phyloP scores from a whole-genome alignment of 164 flowering plant genomes.

The Buxus sempervirens region DNA sequence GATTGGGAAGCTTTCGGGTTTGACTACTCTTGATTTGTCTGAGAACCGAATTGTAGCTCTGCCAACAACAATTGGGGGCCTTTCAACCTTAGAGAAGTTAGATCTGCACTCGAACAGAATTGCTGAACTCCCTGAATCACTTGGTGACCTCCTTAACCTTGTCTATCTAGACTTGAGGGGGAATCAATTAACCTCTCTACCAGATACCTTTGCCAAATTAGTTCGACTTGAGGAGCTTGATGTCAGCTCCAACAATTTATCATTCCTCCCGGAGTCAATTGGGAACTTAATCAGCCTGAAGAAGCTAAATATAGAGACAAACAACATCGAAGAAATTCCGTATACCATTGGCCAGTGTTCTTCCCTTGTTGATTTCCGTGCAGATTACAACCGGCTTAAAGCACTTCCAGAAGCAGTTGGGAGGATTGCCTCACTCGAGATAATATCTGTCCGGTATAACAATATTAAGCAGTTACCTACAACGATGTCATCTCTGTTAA shows the following conservation, averaged over 20 bases:
- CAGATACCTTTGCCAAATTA: conserved; percentile 50
- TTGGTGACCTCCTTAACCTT: conserved; percentile 61
- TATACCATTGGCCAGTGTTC: conserved; percentile 66
- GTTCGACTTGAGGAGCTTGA: conserved; percentile 62
- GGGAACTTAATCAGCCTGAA: conserved; percentile 65
- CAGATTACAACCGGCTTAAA: conserved; percentile 77
- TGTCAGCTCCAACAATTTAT: conserved; percentile 58
- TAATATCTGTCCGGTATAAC: conserved; percentile 21
- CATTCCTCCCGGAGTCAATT: conserved; percentile 52
- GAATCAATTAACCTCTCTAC: conserved; percentile 57
- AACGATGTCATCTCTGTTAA: conserved; percentile 25
- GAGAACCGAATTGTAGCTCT: conserved; percentile 59
- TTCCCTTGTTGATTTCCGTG: conserved; percentile 67
- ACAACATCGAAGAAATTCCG: conserved; percentile 82
- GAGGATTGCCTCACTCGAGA: conserved; percentile 11
- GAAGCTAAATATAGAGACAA: conserved; percentile 61
- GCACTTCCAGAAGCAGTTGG: conserved; percentile 83
- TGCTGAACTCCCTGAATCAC: conserved; percentile 56
- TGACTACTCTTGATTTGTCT: conserved; percentile 65
- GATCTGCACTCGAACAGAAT: conserved; percentile 71
- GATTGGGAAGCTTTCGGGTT: conserved; percentile 62
- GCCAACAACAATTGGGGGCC: conserved; percentile 62
- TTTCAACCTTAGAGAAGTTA: conserved; percentile 53
- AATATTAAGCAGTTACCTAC: conserved; percentile 27
- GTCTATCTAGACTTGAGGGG: conserved; percentile 57